Percentiles rank a stretch among this genome's conserved stretches.
Evolutionary conservation across 495 filamentous ascomycete species (phyloP).

Genomic region (Neurospora sp.): DNA sequence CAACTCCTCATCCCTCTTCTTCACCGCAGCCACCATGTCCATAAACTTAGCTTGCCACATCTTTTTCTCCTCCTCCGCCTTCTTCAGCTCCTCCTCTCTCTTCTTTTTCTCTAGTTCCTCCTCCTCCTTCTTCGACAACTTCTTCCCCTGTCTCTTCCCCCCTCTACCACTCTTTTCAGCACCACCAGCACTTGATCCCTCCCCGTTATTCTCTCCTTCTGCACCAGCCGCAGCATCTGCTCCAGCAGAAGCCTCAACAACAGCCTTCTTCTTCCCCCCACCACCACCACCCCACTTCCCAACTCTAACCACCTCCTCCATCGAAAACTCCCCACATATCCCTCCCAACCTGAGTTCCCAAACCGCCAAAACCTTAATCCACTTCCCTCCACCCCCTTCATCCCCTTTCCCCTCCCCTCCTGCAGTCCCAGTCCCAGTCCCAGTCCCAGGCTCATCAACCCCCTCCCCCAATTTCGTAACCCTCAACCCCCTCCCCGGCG

Average conservation of each 20-base stretch:
- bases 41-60: slow-evolving; percentile 30
- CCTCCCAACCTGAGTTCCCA: slow-evolving; percentile 39
- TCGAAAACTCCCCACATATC: slow-evolving; percentile 32
- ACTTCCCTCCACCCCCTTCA: slow-evolving; percentile 20
- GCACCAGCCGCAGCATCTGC: not conserved
- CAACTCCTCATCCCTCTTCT: slow-evolving; percentile 22
- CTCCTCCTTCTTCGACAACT: slow-evolving; percentile 6
- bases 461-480: slow-evolving; percentile 29
- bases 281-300: slow-evolving; percentile 10
- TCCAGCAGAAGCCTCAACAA: not conserved
- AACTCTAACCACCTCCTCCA: slow-evolving; percentile 38
- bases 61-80: slow-evolving; percentile 15
- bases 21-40: slow-evolving; percentile 21
- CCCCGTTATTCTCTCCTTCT: not conserved
- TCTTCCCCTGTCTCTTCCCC: slow-evolving; percentile 9
- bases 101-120: slow-evolving; percentile 16
- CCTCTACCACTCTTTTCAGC: slow-evolving; percentile 3
- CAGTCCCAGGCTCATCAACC: slow-evolving; percentile 20
- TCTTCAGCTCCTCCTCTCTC: slow-evolving; percentile 14
- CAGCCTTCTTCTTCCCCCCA: slow-evolving; percentile 13
- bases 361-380: slow-evolving; percentile 30
- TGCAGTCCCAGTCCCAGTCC: not conserved
- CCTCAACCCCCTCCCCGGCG: slow-evolving; percentile 23
- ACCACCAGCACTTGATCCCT: not conserved
- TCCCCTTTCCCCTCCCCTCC: slow-evolving; percentile 9